Base-by-base conservation (phyloP, 2,329 filamentous ascomycete genomes). In the Penicillium sp. region DNA sequence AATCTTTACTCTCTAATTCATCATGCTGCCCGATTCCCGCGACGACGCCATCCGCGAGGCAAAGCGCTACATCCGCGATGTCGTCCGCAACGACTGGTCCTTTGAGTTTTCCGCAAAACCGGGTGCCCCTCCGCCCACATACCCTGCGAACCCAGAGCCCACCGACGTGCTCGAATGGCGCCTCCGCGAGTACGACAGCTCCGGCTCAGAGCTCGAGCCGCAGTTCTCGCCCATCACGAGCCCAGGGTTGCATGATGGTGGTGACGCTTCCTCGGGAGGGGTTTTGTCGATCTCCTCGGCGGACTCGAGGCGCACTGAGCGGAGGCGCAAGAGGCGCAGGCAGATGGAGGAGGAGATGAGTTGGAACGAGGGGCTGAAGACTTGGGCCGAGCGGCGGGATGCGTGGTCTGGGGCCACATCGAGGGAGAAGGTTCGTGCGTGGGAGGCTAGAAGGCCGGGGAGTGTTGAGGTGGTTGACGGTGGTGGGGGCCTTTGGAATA, bases 351-450 rank as follows among this genome's bases (percentile, higher is more conserved):
- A 88, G 60, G 90, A 91, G 79, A 85, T 88, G 79, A 75, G 81
- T 31, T 96, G 91, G 89, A 98, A 97, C 70, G 83, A 89, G 44
- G 94, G 94, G 0, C 75, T 97, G 60, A 85, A 88, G n/a, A 90
- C 90, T 74, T 98, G 92, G 78, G 86, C 89, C 62, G 86, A 89
- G 31, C 84, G 91, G 62, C 85, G 93, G 53, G 88, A 97, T 78
- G 88, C 88, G 7, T 98, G 94, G 94, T 94, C 93, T 1, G 90
- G 91, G 35, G 93, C 92, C 35, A 68, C 67, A 60, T 72, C 72
- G 26, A 70, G 68, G 57, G 64, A 71, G 21, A 66, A 74, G 51
- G 69, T 73, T 54, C 64, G 64, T n/a, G 59, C 63, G 15, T 66
- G 65, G 45, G 65, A 69, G 31, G 52, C 56, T 57, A 70, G 50